phyloP scores from a whole-genome alignment of 2,329 filamentous ascomycete genomes.

The Alternaria sp. region DNA sequence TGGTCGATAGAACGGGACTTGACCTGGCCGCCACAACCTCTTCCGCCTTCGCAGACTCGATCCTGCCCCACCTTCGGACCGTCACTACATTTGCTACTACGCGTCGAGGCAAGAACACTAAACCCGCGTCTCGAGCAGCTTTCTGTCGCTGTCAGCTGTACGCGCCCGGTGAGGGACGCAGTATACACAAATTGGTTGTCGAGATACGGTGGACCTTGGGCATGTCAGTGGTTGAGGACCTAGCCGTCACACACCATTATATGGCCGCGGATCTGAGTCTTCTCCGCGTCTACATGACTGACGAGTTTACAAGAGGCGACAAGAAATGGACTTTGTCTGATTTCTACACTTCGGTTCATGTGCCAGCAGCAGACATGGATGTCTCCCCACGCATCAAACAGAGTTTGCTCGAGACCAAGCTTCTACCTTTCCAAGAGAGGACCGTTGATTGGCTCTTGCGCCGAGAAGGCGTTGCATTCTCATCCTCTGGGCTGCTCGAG shows the following conservation, averaged over 20 bases:
- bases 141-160: slow-evolving; percentile 35
- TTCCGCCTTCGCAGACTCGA: slow-evolving; percentile 19
- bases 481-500: slow-evolving; percentile 21
- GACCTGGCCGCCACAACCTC: slow-evolving; percentile 28
- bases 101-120: slow-evolving; percentile 23
- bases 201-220: slow-evolving; percentile 41
- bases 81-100: slow-evolving; percentile 27
- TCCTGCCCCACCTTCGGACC: slow-evolving; percentile 28
- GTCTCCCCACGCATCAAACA: slow-evolving; percentile 40
- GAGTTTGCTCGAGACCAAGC: slow-evolving; percentile 45
- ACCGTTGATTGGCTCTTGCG: slow-evolving; percentile 73
- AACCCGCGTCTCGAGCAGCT: slow-evolving; percentile 24
- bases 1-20: slow-evolving; percentile 15
- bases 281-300: slow-evolving; percentile 33
- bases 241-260: slow-evolving; percentile 14
- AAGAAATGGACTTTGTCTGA: slow-evolving; percentile 57
- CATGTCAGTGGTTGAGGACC: slow-evolving; percentile 34
- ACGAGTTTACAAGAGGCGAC: slow-evolving; percentile 7
- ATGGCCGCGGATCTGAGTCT: slow-evolving; percentile 35
- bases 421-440: slow-evolving; percentile 76
- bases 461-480: slow-evolving; percentile 66
- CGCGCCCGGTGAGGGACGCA: slow-evolving; percentile 3
- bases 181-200: slow-evolving; percentile 23
- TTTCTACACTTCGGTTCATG: slow-evolving; percentile 74
- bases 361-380: slow-evolving; percentile 57